Evolutionary conservation across 2,329 filamentous ascomycete species (phyloP), one percentile per base, ranked within the genome.

Genomic region (Trichoderma citrinoviride): DNA sequence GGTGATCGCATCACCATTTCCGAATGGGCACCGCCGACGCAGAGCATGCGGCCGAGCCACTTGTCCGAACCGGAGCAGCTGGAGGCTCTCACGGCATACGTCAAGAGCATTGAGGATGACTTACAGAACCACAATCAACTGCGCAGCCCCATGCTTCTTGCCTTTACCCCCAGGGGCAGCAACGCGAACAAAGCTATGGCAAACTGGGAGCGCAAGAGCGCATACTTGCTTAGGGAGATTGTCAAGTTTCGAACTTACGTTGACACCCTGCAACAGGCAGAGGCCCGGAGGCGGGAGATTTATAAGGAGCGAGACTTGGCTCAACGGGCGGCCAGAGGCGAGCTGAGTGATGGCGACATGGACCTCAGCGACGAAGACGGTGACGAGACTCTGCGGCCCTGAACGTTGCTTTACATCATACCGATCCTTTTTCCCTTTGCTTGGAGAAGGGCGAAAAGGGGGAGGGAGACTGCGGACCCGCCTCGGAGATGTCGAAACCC

Each of bases 221-320:
- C 91, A 33, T 97, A 98, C 74, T 80, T 99, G 46, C 83, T 98
- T 14, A 84, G 91, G 41, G 95, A 99, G 79, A 97, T 96, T 75
- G 93, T 98, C 77, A 98, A 98, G 77, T 98, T 97, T 79, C 84
- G 90, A 66, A 98, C 93, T 0, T 99, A 98, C 73, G 93, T 97
- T 70, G 95, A 98, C 75, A 89, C 87, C 40, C 80, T 99, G 57
- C 83, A 87, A 65, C 85, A 86, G 43, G 93, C 93, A 0, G 86
- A 90, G 70, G 78, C 75, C 37, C 83, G 87, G 62, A 93, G 90
- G 74, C 83, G 85, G 52, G 89, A 88, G 73, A 88, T 97, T 47
- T 90, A 92, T 69, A 74, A 76, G 3, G 87, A 89, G 75, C 77
- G 87, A 61, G 83, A 83, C 46, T 74, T 79, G 50, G 83, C 81